Evolutionary conservation across 2,329 filamentous ascomycete species (phyloP).

Genomic region (Colletotrichum sp.): DNA sequence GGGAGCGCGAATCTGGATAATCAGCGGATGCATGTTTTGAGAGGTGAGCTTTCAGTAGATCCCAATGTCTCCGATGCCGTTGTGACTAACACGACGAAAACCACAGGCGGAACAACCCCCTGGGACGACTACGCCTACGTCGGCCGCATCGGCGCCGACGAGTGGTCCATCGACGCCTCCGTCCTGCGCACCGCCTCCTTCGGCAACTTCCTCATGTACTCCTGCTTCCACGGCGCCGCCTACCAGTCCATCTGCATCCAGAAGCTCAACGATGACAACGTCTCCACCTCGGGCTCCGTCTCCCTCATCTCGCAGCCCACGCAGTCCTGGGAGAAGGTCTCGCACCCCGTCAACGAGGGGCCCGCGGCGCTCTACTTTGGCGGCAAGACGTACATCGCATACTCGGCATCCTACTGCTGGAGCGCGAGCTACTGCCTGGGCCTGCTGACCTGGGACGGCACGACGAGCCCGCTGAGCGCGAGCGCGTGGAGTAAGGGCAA

Average conservation of each 20-base stretch:
- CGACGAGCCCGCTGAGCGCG: conserved; percentile 46
- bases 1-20: conserved; percentile 47
- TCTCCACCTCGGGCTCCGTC: conserved; percentile 45
- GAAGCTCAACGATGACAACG: conserved; percentile 41
- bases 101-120: conserved; percentile 52
- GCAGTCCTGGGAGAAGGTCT: conserved; percentile 53
- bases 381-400: conserved; percentile 56
- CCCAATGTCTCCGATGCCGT: no score
- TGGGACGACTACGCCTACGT: conserved; percentile 56
- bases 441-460: conserved; percentile 56
- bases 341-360: conserved; percentile 59
- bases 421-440: conserved; percentile 58
- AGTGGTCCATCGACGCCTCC: conserved; percentile 60
- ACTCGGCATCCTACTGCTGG: conserved; percentile 62
- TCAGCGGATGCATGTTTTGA: conserved; percentile 52
- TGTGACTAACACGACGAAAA: background rate
- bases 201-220: conserved; percentile 60
- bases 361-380: conserved; percentile 57
- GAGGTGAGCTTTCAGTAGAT: background rate
- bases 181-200: conserved; percentile 50
- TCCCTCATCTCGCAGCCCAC: conserved; percentile 56
- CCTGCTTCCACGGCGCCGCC: conserved; percentile 49
- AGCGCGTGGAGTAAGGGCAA: conserved; percentile 54
- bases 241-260: conserved; percentile 43
- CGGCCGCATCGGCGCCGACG: conserved; percentile 46